phyloP scores from a whole-genome alignment of 2,329 filamentous ascomycete species.

The Aspergillus quadricinctus region DNA sequence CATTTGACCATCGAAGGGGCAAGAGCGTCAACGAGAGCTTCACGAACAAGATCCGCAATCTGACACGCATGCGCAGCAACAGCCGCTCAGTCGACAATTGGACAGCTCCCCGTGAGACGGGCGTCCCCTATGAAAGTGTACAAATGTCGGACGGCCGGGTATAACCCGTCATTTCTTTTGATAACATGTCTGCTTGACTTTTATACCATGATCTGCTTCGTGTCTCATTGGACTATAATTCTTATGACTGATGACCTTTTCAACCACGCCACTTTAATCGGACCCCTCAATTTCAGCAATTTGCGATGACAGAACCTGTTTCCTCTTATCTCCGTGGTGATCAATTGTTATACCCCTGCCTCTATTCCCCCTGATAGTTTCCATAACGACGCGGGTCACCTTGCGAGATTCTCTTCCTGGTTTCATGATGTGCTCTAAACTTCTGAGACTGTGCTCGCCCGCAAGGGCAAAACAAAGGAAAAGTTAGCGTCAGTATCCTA shows the following conservation, averaged over 20 bases:
- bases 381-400: not conserved
- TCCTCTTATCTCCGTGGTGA: not conserved
- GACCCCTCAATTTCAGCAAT: not conserved
- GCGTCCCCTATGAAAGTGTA: slow-evolving; percentile 25
- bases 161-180: slow-evolving; percentile 1
- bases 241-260: not conserved
- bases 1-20: slow-evolving; percentile 48
- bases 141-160: slow-evolving; percentile 16
- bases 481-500: slow-evolving; percentile 3
- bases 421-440: not conserved
- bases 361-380: not conserved
- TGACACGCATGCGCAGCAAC: slow-evolving; percentile 56
- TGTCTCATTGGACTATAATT: slow-evolving; percentile 5
- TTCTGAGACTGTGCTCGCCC: slow-evolving; percentile 7
- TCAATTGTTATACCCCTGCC: not conserved
- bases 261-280: not conserved
- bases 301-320: not conserved
- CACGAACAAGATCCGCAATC: slow-evolving; percentile 49
- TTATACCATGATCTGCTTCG: not conserved
- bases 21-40: slow-evolving; percentile 56
- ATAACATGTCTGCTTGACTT: not conserved
- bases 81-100: slow-evolving; percentile 43
- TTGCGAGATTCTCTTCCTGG: not conserved
- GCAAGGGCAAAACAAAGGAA: slow-evolving; percentile 10
- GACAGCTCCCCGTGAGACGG: slow-evolving; percentile 14